phyloP scores from a whole-genome alignment of 305 asterid species.

The Andrographis paniculata region DNA sequence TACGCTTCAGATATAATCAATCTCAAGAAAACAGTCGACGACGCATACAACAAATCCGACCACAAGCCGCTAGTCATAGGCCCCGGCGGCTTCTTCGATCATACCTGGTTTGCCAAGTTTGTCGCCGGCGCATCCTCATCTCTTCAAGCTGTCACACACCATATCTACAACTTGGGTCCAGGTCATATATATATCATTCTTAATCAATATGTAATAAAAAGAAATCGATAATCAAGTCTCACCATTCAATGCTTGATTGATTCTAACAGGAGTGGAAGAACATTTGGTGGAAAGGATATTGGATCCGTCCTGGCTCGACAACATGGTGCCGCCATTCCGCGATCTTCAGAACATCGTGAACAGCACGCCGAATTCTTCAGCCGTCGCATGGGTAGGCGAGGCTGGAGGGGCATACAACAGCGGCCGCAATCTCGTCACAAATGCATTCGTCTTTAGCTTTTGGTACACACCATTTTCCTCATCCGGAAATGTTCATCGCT shows the following conservation, averaged over 20 bases:
- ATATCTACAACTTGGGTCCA: conserved; percentile 50
- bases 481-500: background rate
- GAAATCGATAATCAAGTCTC: too few relatives aligned
- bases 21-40: conserved; percentile 24
- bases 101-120: conserved; percentile 30
- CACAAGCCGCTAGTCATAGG: conserved; percentile 30
- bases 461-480: conserved; percentile 34
- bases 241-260: background rate
- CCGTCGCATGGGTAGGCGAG: conserved; percentile 87
- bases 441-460: conserved; percentile 71
- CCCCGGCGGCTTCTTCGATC: conserved; percentile 48
- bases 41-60: conserved; percentile 21
- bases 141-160: conserved; percentile 36
- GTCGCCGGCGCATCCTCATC: conserved; percentile 25
- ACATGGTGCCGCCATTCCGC: conserved; percentile 41
- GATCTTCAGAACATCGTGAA: conserved; percentile 44
- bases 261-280: conserved; percentile 45
- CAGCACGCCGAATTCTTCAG: conserved; percentile 25
- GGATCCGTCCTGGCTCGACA: conserved; percentile 62
- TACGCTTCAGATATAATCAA: conserved; percentile 28
- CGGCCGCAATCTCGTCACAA: conserved; percentile 60
- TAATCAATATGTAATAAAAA: too few relatives aligned
- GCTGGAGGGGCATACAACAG: conserved; percentile 92
- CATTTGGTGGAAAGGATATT: conserved; percentile 75
- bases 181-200: too few relatives aligned